Evolutionary conservation across 176 grass and related monocot genomes (phyloP).

Genomic region (Musa itinerans): DNA sequence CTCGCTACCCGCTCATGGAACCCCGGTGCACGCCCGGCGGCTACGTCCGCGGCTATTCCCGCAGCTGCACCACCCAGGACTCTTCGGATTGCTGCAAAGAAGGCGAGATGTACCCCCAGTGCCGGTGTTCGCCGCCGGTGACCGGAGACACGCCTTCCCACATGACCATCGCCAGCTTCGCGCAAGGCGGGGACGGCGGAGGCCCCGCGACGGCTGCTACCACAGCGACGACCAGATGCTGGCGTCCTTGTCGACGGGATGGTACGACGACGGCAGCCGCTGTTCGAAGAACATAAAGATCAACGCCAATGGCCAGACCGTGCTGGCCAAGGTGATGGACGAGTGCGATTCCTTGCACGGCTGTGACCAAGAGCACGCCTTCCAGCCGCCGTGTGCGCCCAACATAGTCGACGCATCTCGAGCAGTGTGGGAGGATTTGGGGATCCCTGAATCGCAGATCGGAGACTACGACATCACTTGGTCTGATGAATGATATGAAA

Average conservation of each 20-base stretch:
- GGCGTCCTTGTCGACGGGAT: slow-evolving; percentile 22
- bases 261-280: slow-evolving; percentile 10
- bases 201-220: slow-evolving; percentile 3
- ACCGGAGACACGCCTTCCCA: not conserved
- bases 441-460: slow-evolving; percentile 13
- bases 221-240: slow-evolving; percentile 20
- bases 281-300: not conserved
- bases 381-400: slow-evolving; percentile 41
- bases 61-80: not conserved
- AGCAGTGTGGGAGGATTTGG: slow-evolving; percentile 36
- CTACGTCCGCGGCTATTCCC: not conserved
- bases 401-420: slow-evolving; percentile 47
- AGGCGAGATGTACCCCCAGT: slow-evolving; percentile 16
- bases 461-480: slow-evolving; percentile 34
- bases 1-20: not conserved
- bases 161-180: slow-evolving; percentile 10
- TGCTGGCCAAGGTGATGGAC: slow-evolving; percentile 49
- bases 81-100: slow-evolving; percentile 12
- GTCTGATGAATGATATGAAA: slow-evolving; percentile 18
- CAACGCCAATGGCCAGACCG: slow-evolving; percentile 9
- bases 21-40: not conserved
- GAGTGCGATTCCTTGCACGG: slow-evolving; percentile 44
- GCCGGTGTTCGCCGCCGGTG: slow-evolving; percentile 15
- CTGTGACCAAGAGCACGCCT: slow-evolving; percentile 40
- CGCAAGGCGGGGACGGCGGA: slow-evolving; percentile 1